Conservation (phyloP, 371 early-diverging fungal genomes). For the Zopfochytrium polystomum region DNA sequence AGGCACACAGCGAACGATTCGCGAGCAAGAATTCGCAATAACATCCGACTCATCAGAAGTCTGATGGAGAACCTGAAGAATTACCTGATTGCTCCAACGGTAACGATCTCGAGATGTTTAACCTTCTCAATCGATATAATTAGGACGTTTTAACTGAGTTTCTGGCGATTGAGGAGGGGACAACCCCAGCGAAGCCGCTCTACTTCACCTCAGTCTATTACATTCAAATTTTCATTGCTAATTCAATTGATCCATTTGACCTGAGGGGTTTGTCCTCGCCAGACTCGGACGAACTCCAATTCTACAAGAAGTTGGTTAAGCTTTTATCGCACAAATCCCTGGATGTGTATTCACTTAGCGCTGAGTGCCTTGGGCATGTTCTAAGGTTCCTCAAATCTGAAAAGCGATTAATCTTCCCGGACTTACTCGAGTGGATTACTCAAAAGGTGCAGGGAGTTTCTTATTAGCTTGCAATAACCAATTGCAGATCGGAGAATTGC, state of each 20-base stretch:
- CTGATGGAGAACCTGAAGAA: conserved; percentile 61
- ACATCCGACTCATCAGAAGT: conserved; percentile 55
- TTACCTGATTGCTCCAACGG: conserved; percentile 59
- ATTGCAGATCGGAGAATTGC: conserved; percentile 21
- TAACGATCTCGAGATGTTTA: too few relatives aligned
- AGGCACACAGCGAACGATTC: conserved; percentile 48
- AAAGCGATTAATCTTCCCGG: neutral
- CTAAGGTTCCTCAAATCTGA: conserved; percentile 6
- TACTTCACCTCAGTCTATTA: conserved; percentile 56
- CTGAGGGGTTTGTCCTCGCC: conserved; percentile 35
- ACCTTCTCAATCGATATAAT: neutral
- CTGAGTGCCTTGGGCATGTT: conserved; percentile 40
- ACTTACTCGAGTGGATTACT: neutral
- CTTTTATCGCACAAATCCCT: conserved; percentile 41
- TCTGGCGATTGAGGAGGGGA: conserved; percentile 39
- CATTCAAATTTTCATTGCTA: conserved; percentile 50
- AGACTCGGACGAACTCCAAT: conserved; percentile 38
- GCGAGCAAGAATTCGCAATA: conserved; percentile 44
- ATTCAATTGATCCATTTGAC: conserved; percentile 51
- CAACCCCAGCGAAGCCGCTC: conserved; percentile 32
- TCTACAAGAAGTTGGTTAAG: conserved; percentile 42
- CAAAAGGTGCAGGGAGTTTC: neutral
- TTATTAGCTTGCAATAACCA: neutral
- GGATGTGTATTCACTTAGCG: conserved; percentile 48
- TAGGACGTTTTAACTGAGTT: conserved; percentile 12